phyloP scores from a whole-genome alignment of 192 early-diverging fungal species.

The Entomortierella beljakovae region DNA sequence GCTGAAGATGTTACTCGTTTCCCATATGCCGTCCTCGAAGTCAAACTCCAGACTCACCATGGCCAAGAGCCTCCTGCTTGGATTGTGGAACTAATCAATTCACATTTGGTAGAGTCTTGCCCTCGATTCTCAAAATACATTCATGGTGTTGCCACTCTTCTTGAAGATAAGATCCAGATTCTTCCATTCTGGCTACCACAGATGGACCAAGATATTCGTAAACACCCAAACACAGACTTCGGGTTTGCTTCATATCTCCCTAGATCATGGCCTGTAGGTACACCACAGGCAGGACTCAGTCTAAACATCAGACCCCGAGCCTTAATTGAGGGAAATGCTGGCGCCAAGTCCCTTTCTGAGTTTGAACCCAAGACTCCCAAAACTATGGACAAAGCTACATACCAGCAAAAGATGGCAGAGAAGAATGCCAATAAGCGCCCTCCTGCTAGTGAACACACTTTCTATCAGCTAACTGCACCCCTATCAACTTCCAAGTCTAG shows the following conservation, averaged over 20 bases:
- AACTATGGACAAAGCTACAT: conserved; percentile 52
- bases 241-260: conserved; percentile 32
- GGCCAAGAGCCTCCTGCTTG: conserved; percentile 81
- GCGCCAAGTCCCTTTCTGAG: conserved; percentile 45
- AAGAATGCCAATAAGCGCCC: conserved; percentile 43
- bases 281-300: conserved; percentile 26
- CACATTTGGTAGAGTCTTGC: conserved; percentile 81
- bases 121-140: conserved; percentile 91
- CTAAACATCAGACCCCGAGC: conserved; percentile 14
- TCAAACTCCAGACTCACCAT: conserved; percentile 82
- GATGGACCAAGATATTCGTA: conserved; percentile 55
- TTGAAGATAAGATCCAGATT: conserved; percentile 68
- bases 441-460: conserved; percentile 10
- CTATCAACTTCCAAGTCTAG: conserved; percentile 17
- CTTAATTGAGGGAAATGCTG: conserved; percentile 15
- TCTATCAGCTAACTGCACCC: conserved; percentile 36
- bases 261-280: conserved; percentile 44
- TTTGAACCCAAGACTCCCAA: conserved; percentile 54
- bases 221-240: conserved; percentile 50
- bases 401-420: conserved; percentile 45
- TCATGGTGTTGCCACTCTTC: conserved; percentile 81
- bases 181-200: conserved; percentile 70
- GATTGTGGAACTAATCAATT: conserved; percentile 80
- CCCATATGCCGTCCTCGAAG: conserved; percentile 96
- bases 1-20: conserved; percentile 81